Evolutionary conservation across 495 filamentous ascomycete species (phyloP), one percentile per base, ranked within the genome.

Genomic region (Penicillium lividum): DNA sequence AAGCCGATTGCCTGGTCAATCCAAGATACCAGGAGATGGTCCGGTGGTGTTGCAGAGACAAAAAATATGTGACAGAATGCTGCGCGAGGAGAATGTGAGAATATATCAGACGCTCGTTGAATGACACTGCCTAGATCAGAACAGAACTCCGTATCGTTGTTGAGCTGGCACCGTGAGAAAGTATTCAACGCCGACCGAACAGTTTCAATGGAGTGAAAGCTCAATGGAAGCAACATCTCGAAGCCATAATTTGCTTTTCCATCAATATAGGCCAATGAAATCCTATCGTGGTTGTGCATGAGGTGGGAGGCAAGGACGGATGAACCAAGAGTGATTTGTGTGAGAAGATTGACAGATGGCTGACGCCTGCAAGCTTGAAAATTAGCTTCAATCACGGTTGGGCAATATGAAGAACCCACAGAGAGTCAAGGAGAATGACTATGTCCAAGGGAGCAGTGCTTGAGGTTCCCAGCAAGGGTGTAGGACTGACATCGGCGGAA

Each of bases 41-140:
- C 49, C 30, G 57, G 62, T 2, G 58, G 43, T 0, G 30, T 53
- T 3, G 62, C 58, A 30, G 67, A 64, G 29, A 68, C 13, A 13
- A 68, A 60, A 29, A 70, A 61, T 31, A 68, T 22, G 50, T 70
- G 65, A 29, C 65, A 63, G n/a, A 63, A 66, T 0, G 67, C 62
- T 13, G 53, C n/a, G 28, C 67, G 50, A 15, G 65, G 40, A 1
- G 57, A 61, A 3, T 13, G 10, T 2, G 28, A 44, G 38, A 70
- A 68, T 7, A 70, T 38, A 7, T 13, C 53, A 18, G 62, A 57
- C 11, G 52, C 46, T 15, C 54, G 55, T 9, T 49, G 55, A 38
- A 70, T 58, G 13, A 55, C 54, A 11, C 50, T n/a, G 5, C 51
- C 56, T 27, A 60, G 5, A 6, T 68, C 34, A 1, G 27, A 15